A percentile compares a stretch with the other conserved stretches of the same genome.
Conservation (phyloP, 2,329 filamentous ascomycete genomes). For the Apiospora hydei region DNA sequence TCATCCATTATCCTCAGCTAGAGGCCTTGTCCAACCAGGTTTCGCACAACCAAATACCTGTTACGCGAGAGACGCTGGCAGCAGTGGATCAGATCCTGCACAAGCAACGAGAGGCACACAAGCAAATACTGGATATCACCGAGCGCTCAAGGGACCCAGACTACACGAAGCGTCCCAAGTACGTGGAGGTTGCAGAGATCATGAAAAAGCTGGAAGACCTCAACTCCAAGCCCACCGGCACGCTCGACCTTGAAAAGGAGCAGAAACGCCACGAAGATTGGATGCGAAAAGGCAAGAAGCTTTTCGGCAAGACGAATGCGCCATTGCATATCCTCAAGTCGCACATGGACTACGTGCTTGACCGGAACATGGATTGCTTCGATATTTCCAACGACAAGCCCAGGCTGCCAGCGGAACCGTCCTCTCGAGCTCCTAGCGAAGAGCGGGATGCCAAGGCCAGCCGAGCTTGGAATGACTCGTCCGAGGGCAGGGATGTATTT, state of each 20-base stretch:
- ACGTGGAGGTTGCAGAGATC: constrained; percentile 87
- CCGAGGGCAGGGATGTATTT: constrained; percentile 80
- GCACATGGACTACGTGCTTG: constrained; percentile 92
- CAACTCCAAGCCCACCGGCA: constrained; percentile 91
- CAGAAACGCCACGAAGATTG: constrained; percentile 96
- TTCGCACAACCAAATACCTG: constrained; percentile 72
- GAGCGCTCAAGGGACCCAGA: constrained; percentile 79
- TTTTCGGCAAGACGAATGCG: constrained; percentile 98
- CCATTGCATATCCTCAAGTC: constrained; percentile 93
- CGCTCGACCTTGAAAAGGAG: constrained; percentile 91
- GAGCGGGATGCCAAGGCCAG: constrained; percentile 55
- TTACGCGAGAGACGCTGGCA: constrained; percentile 80
- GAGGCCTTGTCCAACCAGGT: constrained; percentile 91
- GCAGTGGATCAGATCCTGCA: constrained; percentile 90
- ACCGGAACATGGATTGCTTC: constrained; percentile 90
- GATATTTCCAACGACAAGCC: constrained; percentile 86
- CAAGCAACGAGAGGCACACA: constrained; percentile 94
- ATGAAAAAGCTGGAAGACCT: constrained; percentile 87
- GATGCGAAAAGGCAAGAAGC: constrained; percentile 97
- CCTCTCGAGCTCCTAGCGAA: constrained; percentile 79
- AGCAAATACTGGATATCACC: constrained; percentile 83
- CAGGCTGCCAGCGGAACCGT: constrained; percentile 87
- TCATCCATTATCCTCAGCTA: constrained; percentile 92
- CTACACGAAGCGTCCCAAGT: constrained; percentile 81
- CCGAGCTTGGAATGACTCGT: constrained; percentile 59